Evolutionary conservation across 2,329 filamentous ascomycete genomes (phyloP).

Genomic region (Fusarium dimerum): DNA sequence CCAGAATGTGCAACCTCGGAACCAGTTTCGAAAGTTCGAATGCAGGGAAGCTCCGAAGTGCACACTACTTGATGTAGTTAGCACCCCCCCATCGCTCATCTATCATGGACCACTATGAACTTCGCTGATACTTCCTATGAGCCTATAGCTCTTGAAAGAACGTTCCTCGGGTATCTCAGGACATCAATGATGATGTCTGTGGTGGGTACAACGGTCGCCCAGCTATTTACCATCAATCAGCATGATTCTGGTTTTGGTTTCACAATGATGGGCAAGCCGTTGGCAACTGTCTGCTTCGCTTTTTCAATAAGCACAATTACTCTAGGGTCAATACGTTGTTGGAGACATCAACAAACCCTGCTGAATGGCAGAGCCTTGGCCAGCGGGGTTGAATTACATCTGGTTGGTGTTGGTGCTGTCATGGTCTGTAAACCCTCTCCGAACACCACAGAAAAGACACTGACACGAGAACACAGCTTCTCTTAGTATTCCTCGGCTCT

Average conservation of each 20-base stretch:
- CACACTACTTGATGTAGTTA: not conserved
- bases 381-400: slow-evolving; percentile 34
- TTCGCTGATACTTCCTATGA: slow-evolving; percentile 1
- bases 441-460: not conserved
- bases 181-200: slow-evolving; percentile 71
- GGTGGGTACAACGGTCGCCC: slow-evolving; percentile 64
- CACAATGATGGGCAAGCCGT: slow-evolving; percentile 59
- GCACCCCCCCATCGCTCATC: not conserved
- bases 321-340: slow-evolving; percentile 33
- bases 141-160: slow-evolving; percentile 67
- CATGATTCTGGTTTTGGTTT: slow-evolving; percentile 53
- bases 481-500: slow-evolving; percentile 25
- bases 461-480: slow-evolving; percentile 16
- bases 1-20: not conserved
- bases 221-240: slow-evolving; percentile 61
- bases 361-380: slow-evolving; percentile 32
- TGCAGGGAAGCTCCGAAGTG: not conserved
- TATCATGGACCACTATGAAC: not conserved
- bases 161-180: slow-evolving; percentile 72
- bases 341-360: slow-evolving; percentile 34
- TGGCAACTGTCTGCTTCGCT: slow-evolving; percentile 46
- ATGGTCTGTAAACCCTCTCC: slow-evolving; percentile 12
- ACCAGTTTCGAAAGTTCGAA: not conserved
- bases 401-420: slow-evolving; percentile 19
- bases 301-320: slow-evolving; percentile 40